These are phyloP conservation scores for Lactifluus rugatus DNA, from an alignment of 768 basidiomycete genomes.

Conservation along the genomic window DNA sequence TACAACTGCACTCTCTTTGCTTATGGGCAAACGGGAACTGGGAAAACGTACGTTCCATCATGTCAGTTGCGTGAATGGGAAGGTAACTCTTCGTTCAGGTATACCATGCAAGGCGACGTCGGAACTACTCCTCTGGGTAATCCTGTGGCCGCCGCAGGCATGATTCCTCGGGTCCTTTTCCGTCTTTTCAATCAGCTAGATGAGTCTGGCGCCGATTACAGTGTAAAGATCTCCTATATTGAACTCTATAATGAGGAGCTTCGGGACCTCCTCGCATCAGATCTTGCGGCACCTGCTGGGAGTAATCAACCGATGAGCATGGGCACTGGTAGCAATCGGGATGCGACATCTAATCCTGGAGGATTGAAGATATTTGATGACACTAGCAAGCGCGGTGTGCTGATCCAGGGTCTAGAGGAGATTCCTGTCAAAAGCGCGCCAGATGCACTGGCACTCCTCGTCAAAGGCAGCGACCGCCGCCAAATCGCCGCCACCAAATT, in stretches of 20 bases:
- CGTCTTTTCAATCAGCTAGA: constrained; percentile 87
- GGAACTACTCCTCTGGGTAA: constrained; percentile 74
- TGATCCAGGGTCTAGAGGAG: constrained; percentile 95
- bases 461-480: constrained; percentile 81
- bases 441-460: constrained; percentile 75
- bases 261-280: constrained; percentile 78
- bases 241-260: constrained; percentile 99
- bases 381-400: constrained; percentile 72
- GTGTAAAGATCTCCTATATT: constrained; percentile 88
- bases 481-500: constrained; percentile 96
- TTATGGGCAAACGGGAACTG: constrained; percentile 97
- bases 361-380: constrained; percentile 93
- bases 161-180: constrained; percentile 91
- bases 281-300: constrained; percentile 61
- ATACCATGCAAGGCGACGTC: constrained; percentile 98
- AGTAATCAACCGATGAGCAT: constrained; percentile 73
- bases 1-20: constrained; percentile 98
- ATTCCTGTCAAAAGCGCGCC: constrained; percentile 69
- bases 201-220: constrained; percentile 64
- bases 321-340: constrained; percentile 37
- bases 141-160: constrained; percentile 83
- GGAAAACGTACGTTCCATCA: constrained; percentile 76
- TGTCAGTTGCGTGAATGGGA: neutral
- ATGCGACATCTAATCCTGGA: constrained; percentile 30
- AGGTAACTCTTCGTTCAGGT: constrained; percentile 33